Evolutionary conservation across 139 green algal species (phyloP), one percentile per base, ranked within the genome.

Genomic region (Chlamydomonas urium): DNA sequence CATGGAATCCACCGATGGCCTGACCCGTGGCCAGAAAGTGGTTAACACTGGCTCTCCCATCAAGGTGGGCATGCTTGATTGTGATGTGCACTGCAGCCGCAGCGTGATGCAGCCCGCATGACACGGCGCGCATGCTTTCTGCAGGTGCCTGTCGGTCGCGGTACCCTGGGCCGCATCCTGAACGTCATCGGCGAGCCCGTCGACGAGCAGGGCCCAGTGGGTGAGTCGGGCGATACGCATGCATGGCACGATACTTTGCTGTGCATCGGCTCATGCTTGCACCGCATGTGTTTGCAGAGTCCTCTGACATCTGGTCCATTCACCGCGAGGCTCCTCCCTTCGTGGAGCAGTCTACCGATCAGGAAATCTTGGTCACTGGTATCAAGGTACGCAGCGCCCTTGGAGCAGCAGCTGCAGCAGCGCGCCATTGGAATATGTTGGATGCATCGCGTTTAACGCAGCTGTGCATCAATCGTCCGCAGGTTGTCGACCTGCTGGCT

Each of bases 131-230:
- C 19, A 21, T 53, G 63, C 32, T 45, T 4, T 28, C 31, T 50
- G 74, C 83, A 96, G 90, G 89, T 99, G 69, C 95, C 94, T 6
- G 94, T 98, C 8, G 95, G 94, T 23, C 87, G 93, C 34, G 90
- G 95, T 62, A 99, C 96, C 6, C 83, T 99, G 66, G 96, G 96
- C 4, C 89, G 96, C 67, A 99, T 99, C 85, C 97, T 99, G 73
- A 99, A 99, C 77, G 96, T 99, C 35, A 98, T 99, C 79, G 96
- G 96, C 47, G 96, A 99, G 85, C 92, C 96, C 23, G 95, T 99
- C 53, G 96, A 99, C 66, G 96, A 99, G 85, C 86, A 83, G 38
- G 96, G 96, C 37, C 96, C 96, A 57, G 90, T 99, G 38, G 75
- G 89, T 93, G 50, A 89, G 90, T n/a, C n/a, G n/a, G n/a, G n/a